These are phyloP conservation scores for Cordyceps fumosorosea DNA, from an alignment of 2,329 filamentous ascomycete genomes.

Conservation along the genomic window DNA sequence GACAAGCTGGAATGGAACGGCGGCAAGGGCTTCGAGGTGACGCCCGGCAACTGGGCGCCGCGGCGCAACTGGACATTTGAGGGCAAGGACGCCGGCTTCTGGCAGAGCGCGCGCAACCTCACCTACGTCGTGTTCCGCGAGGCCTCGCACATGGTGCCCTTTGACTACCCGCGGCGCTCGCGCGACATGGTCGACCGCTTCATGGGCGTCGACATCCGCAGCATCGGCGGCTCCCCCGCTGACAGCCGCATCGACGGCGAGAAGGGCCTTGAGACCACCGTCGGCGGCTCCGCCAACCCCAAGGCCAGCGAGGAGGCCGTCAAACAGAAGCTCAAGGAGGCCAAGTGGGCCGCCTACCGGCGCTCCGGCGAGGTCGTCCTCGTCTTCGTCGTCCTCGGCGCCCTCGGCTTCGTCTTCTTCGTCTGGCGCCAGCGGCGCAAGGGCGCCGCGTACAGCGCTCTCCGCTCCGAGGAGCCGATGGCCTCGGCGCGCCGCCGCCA, in stretches of 20 bases:
- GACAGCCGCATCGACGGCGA: constrained; percentile 82
- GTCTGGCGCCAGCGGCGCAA: constrained; percentile 57
- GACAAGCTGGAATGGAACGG: constrained; percentile 88
- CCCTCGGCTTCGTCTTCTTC: constrained; percentile 66
- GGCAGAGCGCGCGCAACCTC: constrained; percentile 89
- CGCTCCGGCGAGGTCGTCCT: constrained; percentile 81
- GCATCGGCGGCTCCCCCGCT: constrained; percentile 72
- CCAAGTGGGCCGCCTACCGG: constrained; percentile 84
- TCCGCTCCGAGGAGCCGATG: constrained; percentile 33
- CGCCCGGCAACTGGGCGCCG: constrained; percentile 84
- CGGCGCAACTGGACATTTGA: constrained; percentile 92
- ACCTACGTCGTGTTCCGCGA: constrained; percentile 96
- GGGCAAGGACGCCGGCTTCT: constrained; percentile 78
- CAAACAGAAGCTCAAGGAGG: constrained; percentile 67
- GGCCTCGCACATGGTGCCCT: constrained; percentile 96
- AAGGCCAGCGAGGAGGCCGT: constrained; percentile 52
- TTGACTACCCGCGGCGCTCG: constrained; percentile 78
- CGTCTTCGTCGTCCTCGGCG: constrained; percentile 70
- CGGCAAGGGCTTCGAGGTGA: constrained; percentile 82
- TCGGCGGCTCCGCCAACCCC: constrained; percentile 62
- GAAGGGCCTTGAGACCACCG: constrained; percentile 69
- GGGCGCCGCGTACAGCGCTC: constrained; percentile 47
- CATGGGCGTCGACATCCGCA: constrained; percentile 84
- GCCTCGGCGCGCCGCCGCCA: constrained; percentile 19
- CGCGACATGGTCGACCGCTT: constrained; percentile 98